Conservation (phyloP, 139 green algal species). For the Closterium sp. region DNA sequence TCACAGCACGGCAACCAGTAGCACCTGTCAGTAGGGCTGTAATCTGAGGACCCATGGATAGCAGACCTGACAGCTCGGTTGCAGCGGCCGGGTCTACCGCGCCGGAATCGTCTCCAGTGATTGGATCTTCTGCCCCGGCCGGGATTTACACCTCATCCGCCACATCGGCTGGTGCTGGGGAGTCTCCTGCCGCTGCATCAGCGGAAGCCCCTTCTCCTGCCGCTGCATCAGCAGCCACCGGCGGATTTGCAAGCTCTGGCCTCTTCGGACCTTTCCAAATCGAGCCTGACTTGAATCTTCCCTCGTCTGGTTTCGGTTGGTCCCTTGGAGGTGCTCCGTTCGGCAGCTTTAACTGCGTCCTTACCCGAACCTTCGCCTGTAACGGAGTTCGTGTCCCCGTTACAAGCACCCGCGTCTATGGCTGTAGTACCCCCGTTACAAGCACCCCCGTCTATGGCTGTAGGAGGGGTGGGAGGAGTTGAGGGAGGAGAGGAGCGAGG, state of each 20-base stretch:
- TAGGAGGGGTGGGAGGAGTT: neutral
- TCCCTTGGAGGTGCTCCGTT: neutral
- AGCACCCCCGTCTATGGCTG: neutral
- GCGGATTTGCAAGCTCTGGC: neutral
- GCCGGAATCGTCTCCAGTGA: neutral
- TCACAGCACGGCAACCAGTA: neutral
- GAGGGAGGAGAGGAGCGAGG: neutral
- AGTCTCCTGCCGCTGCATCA: too few relatives aligned
- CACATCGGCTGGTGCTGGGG: too few relatives aligned
- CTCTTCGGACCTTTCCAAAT: neutral
- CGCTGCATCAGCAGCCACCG: neutral
- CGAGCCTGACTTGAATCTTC: neutral
- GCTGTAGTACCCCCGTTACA: neutral
- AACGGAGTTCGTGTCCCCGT: neutral
- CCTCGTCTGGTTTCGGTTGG: neutral
- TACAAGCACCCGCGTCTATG: neutral
- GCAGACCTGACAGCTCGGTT: neutral
- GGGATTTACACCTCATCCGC: too few relatives aligned
- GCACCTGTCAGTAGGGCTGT: neutral
- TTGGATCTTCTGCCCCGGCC: neutral
- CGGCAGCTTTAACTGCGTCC: neutral
- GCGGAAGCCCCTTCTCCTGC: too few relatives aligned
- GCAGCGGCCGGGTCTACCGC: neutral
- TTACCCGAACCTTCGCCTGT: neutral
- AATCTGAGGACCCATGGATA: neutral